Evolutionary conservation across 2,329 filamentous ascomycete genomes (phyloP), one percentile per base, ranked within the genome.

Genomic region (Pestalotiopsis sp.): DNA sequence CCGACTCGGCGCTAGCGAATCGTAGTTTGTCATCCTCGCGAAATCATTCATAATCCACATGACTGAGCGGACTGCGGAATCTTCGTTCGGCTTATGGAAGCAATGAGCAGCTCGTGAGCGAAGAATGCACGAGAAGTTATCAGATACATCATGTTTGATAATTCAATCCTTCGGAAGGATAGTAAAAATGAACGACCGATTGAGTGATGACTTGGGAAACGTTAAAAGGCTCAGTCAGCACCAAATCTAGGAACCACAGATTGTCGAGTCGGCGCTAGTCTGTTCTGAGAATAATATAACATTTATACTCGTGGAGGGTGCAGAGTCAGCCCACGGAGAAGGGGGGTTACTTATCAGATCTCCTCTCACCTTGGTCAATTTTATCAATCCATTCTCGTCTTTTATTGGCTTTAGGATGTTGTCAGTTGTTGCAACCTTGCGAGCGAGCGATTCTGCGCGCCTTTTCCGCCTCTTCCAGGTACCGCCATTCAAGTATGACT

Each of bases 1-100:
- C 31, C 25, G 31, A 36, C 14, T 60, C 25, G 36, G 12, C 38
- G 61, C 39, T 64, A 64, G 61, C 25, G 38, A 64, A 5, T 39
- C 49, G 9, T 11, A 64, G 61, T 64, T 64, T 64, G 61, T 64
- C 61, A 64, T 64, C 61, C 49, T 52, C 2, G 38, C 61, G 23
- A 64, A 45, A 38, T 9, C 20, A 45, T 64, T 64, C 61, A 39
- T 64, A 64, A 64, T 49, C 61, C 61, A n/a, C 20, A 52, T 52
- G 17, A 52, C 45, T n/a, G 45, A 52, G 57, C 57, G 57, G 45
- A 59, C 23, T 23, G 9, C 45, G 17, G 6, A 52, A 52, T 52
- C 31, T 52, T n/a, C 2, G 20, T 5, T 52, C 17, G 45, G 45
- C 45, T 52, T 52, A 52, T 52, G 45, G 31, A 52, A 52, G 45